phyloP scores from a whole-genome alignment of 2,329 filamentous ascomycete species.

The Nigrospora osmanthi region DNA sequence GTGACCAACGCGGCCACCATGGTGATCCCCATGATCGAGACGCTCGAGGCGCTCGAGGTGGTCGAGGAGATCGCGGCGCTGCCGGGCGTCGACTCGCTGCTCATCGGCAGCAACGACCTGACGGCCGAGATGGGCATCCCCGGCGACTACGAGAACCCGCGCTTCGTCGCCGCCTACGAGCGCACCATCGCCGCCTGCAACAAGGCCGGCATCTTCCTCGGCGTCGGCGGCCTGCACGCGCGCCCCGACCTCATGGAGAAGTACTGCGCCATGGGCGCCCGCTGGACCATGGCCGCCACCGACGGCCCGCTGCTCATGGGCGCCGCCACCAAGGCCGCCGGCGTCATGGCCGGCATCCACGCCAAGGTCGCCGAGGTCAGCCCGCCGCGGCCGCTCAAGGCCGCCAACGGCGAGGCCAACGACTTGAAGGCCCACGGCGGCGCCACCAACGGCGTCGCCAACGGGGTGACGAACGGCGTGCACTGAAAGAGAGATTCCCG shows the following conservation, averaged over 20 bases:
- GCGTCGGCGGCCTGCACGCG: conserved; percentile 30
- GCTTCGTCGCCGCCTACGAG: conserved; percentile 18
- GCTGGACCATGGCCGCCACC: conserved; percentile 17
- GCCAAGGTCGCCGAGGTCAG: conserved; percentile 2
- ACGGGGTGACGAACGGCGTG: too few species aligned
- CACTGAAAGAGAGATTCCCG: too few species aligned
- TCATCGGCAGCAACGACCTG: conserved; percentile 36
- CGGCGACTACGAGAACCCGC: conserved; percentile 28
- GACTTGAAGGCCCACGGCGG: too few species aligned
- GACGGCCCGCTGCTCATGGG: conserved; percentile 17
- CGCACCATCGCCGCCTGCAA: conserved; percentile 27
- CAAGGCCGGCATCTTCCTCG: conserved; percentile 28
- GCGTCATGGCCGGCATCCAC: conserved; percentile 15
- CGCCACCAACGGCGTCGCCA: neutral
- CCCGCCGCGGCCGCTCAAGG: neutral
- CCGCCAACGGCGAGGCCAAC: neutral
- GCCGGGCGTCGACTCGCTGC: conserved; percentile 32
- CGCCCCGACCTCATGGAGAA: conserved; percentile 31
- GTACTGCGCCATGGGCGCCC: conserved; percentile 18
- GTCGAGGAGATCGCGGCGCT: conserved; percentile 14
- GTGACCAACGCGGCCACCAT: conserved; percentile 24
- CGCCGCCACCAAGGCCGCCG: conserved; percentile 14
- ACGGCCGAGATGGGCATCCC: conserved; percentile 33
- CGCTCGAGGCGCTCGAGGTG: conserved; percentile 17
- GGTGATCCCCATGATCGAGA: conserved; percentile 31